Conservation (phyloP, 352 stramenopile species). For the Globisporangium cylindrosporum region DNA sequence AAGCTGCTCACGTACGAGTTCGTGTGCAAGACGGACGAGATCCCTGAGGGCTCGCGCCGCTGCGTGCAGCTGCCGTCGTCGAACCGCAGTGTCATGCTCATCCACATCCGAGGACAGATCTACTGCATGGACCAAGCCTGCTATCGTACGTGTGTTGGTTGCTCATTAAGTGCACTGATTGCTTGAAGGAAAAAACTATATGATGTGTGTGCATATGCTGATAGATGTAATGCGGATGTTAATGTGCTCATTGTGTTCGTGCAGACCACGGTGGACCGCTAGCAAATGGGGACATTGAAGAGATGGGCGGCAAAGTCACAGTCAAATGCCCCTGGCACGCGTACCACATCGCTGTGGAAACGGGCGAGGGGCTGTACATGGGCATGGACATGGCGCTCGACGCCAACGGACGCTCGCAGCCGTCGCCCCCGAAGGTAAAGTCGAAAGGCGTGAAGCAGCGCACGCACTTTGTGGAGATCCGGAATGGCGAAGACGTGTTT, state of each 20-base stretch:
- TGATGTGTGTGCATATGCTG: background rate
- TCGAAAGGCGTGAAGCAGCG: conserved; percentile 86
- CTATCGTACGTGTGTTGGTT: conserved; percentile 53
- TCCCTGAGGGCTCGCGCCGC: conserved; percentile 48
- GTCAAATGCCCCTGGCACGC: conserved; percentile 87
- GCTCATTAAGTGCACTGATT: background rate
- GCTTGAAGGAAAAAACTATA: background rate
- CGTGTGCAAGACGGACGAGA: conserved; percentile 60
- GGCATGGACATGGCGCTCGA: conserved; percentile 72
- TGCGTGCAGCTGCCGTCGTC: conserved; percentile 61
- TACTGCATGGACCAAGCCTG: conserved; percentile 87
- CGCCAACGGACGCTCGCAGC: conserved; percentile 40
- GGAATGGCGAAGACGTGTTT: conserved; percentile 64
- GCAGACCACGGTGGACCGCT: conserved; percentile 80
- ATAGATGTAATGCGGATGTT: background rate
- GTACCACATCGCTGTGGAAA: conserved; percentile 81
- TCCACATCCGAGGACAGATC: conserved; percentile 56
- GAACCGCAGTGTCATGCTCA: conserved; percentile 68
- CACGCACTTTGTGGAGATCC: conserved; percentile 74
- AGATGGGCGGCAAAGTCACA: conserved; percentile 70
- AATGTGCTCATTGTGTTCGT: conserved; percentile 2
- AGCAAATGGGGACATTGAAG: conserved; percentile 80
- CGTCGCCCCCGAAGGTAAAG: conserved; percentile 58
- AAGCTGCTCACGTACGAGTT: conserved; percentile 59
- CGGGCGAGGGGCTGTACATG: conserved; percentile 83